Evolutionary conservation across 768 basidiomycete species (phyloP).

Genomic region (Phanerodontia chrysosporium): DNA sequence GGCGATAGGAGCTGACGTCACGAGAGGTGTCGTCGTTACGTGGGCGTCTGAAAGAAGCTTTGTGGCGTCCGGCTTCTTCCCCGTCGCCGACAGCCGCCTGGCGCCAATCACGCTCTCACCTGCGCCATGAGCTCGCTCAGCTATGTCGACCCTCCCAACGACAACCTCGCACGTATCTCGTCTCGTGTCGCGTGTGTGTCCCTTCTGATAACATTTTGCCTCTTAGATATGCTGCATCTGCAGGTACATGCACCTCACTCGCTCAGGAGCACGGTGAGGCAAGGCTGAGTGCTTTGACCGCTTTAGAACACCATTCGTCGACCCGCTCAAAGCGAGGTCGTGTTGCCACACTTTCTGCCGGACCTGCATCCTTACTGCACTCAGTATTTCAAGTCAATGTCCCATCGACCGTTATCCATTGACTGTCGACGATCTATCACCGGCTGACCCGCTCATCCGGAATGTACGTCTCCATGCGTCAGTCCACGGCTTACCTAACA

Average conservation of each 20-base stretch:
- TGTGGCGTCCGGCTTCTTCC: constrained; percentile 3
- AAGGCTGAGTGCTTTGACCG: constrained; percentile 6
- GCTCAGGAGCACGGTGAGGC: constrained; percentile 3
- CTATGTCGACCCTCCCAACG: constrained; percentile 61
- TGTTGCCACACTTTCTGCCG: constrained; percentile 86
- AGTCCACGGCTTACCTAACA: constrained; percentile 5
- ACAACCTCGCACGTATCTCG: constrained; percentile 54
- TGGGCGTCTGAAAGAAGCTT: background rate
- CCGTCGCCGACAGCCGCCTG: background rate
- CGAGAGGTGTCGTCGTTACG: background rate
- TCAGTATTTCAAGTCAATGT: constrained; percentile 66
- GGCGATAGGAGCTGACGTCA: too few species aligned
- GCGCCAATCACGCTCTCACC: constrained; percentile 3
- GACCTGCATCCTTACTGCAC: constrained; percentile 73
- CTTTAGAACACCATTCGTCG: constrained; percentile 64
- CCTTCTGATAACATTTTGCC: background rate
- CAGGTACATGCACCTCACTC: constrained; percentile 36
- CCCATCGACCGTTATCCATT: constrained; percentile 81
- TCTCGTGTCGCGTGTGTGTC: background rate
- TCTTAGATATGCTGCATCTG: constrained; percentile 77
- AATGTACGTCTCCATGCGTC: constrained; percentile 44
- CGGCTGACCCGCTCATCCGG: constrained; percentile 73
- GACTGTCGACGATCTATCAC: constrained; percentile 48
- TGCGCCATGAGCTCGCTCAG: constrained; percentile 34
- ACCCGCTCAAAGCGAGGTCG: constrained; percentile 68